A percentile compares a stretch with the other conserved stretches of the same genome.
phyloP scores from a whole-genome alignment of 495 filamentous ascomycete species.

The Penicillium longicatenatum region DNA sequence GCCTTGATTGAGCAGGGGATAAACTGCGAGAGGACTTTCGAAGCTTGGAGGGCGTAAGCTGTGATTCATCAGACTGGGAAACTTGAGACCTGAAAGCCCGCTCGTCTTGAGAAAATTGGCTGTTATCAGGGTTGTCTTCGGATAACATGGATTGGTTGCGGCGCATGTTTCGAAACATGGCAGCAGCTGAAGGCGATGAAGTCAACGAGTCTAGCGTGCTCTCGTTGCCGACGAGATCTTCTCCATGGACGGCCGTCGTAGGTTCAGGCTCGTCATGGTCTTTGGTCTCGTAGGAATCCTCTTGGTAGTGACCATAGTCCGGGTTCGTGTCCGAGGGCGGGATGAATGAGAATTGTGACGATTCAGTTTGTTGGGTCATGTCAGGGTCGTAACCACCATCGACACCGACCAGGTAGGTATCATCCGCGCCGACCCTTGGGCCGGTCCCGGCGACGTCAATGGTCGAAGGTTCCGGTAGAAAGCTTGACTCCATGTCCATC shows the following conservation, averaged over 20 bases:
- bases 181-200: conserved; percentile 69
- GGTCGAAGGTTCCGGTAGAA: conserved; percentile 58
- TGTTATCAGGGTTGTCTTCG: conserved; percentile 21
- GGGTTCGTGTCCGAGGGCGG: conserved; percentile 28
- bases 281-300: conserved; percentile 3
- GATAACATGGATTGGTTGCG: conserved; percentile 28
- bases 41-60: conserved; percentile 35
- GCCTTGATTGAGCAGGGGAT: conserved; percentile 40
- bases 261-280: conserved; percentile 25
- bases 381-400: conserved; percentile 25
- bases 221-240: conserved; percentile 47
- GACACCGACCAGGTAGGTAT: conserved; percentile 47
- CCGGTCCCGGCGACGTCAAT: conserved; percentile 39
- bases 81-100: conserved; percentile 26
- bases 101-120: conserved; percentile 31
- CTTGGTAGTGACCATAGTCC: conserved; percentile 20
- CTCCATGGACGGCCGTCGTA: conserved; percentile 19
- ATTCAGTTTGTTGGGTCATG: conserved; percentile 21
- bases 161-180: conserved; percentile 55
- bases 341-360: conserved; percentile 32
- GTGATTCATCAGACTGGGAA: conserved; percentile 28
- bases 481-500: conserved; percentile 88
- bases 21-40: conserved; percentile 30
- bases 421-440: conserved; percentile 34
- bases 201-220: conserved; percentile 61